Conservation (phyloP, 345 rosid species). For the Gynandropsis gynandra region DNA sequence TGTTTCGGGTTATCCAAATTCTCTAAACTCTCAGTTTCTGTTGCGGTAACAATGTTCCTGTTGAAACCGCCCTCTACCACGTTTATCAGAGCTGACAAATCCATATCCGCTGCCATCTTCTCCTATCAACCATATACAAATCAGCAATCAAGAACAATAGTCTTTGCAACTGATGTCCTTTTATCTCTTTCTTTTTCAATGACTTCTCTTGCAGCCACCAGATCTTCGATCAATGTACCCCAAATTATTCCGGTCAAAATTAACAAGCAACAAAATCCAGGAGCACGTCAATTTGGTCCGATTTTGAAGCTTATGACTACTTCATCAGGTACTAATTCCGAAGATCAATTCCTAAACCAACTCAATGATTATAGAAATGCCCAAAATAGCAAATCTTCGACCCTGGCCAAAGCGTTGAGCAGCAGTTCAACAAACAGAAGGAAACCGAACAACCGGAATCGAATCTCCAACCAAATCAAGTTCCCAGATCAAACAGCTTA, state of each 20-base stretch:
- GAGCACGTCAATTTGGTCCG: not conserved
- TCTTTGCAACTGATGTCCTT: not conserved
- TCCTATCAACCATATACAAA: slow-evolving; percentile 28
- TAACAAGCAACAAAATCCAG: slow-evolving; percentile 14
- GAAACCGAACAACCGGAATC: slow-evolving; percentile 13
- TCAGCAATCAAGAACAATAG: slow-evolving; percentile 10
- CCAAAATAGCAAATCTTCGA: slow-evolving; percentile 22
- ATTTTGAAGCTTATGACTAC: slow-evolving; percentile 14
- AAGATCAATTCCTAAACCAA: slow-evolving; percentile 22
- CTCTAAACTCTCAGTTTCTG: slow-evolving; percentile 37
- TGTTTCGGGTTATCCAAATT: slow-evolving; percentile 45
- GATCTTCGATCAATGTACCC: slow-evolving; percentile 14
- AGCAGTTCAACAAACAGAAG: slow-evolving; percentile 4
- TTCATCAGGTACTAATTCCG: slow-evolving; percentile 14
- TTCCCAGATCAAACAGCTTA: slow-evolving; percentile 12
- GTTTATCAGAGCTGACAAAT: slow-evolving; percentile 44
- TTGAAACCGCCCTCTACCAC: slow-evolving; percentile 44
- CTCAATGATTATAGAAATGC: slow-evolving; percentile 19
- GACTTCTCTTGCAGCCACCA: slow-evolving; percentile 8
- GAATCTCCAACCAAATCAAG: slow-evolving; percentile 22
- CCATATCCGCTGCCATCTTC: slow-evolving; percentile 52
- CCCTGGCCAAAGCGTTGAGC: slow-evolving; percentile 1
- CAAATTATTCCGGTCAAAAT: slow-evolving; percentile 14
- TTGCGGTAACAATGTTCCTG: slow-evolving; percentile 30
- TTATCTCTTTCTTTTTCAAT: slow-evolving; percentile 5